Evolutionary conservation across 768 basidiomycete genomes (phyloP), one percentile per base, ranked within the genome.

Genomic region (Leccinum pellstonianum): DNA sequence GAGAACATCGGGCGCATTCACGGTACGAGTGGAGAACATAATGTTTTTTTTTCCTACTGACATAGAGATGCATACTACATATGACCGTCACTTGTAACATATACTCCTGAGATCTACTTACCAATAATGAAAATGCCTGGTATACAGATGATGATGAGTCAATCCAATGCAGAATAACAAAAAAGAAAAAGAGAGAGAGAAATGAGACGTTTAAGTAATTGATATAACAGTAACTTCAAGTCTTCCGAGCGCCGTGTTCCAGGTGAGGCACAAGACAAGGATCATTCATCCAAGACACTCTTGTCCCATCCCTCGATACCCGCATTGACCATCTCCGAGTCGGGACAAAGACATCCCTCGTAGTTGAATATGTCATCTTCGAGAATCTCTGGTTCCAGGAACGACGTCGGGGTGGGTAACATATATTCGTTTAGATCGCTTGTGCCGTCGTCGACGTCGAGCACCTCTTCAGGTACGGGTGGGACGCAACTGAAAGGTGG

Each of bases 251-350:
- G 33, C 33, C 33, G 33, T 10, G n/a, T 43, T 43, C 9, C 41
- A 0, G 41, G 41, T 43, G 2, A 43, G n/a, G 41, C n/a, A 43
- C 41, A n/a, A 43, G 41, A n/a, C 17, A 41, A 41, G 38, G 38
- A 8, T 41, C 17, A 41, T n/a, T n/a, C 17, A 3, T n/a, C 41
- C n/a, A 43, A 17, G 10, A 43, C n/a, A 43, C n/a, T 19, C 4
- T 43, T 27, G 9, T 54, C 50, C 63, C 63, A 64, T n/a, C 55
- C 55, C 29, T 64, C 61, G 14, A 59, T 11, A 9, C 54, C 50
- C 0, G 47, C 43, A 3, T 57, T 33, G 31, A 51, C 19, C 63
- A 66, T 64, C 60, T 60, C 8, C 27, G 27, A 29, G 27, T 65
- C 64, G 0, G 64, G 61, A 14, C 48, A 62, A 6, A 60, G 33